Conservation (phyloP, 1,139 yeast species). For the Scheffersomyces titani region DNA sequence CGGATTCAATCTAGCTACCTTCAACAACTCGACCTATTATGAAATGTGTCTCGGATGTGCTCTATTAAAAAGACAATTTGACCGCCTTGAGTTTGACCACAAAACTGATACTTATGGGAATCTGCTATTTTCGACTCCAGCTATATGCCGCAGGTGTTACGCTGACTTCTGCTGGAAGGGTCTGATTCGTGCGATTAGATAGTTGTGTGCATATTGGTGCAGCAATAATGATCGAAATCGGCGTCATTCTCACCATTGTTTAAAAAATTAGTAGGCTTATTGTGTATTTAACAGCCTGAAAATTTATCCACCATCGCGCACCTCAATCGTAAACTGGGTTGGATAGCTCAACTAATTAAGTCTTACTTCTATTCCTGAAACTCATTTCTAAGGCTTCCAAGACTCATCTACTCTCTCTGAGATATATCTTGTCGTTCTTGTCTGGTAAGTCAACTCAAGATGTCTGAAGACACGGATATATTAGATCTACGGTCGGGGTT, state of each 20-base stretch:
- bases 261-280: neutral
- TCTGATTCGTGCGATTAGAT: neutral
- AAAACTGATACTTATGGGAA: neutral
- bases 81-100: slow-evolving; percentile 23
- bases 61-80: slow-evolving; percentile 55
- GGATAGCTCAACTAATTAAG: neutral
- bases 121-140: slow-evolving; percentile 13
- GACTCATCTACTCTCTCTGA: neutral
- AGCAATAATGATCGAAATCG: neutral
- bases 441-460: neutral
- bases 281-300: neutral
- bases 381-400: neutral
- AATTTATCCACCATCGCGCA: neutral
- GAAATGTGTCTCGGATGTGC: slow-evolving; percentile 62
- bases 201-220: neutral
- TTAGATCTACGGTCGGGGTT: slow-evolving; percentile 22
- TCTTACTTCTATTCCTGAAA: too few relatives aligned
- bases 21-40: slow-evolving; percentile 41
- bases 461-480: slow-evolving; percentile 9
- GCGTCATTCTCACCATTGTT: neutral
- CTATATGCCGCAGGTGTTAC: slow-evolving; percentile 21
- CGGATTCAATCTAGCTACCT: slow-evolving; percentile 54
- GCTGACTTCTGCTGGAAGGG: slow-evolving; percentile 21
- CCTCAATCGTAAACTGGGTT: neutral
- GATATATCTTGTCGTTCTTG: neutral